Conservation (phyloP, 352 stramenopile genomes). For the Phytopythium kandeliae region DNA sequence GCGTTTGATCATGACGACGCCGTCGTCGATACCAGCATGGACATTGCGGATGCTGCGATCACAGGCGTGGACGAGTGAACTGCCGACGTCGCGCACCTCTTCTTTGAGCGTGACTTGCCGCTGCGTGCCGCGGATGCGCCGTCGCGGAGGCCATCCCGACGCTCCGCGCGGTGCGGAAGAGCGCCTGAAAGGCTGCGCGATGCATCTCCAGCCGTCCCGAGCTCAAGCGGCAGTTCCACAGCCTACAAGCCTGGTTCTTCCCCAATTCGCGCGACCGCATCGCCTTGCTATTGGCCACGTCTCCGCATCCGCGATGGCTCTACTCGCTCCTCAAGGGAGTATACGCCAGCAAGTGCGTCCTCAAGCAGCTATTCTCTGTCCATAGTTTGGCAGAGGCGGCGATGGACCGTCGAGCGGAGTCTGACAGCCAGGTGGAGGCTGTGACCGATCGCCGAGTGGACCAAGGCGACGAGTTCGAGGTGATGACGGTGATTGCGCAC, state of each 20-base stretch:
- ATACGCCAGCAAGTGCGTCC: conserved; percentile 1
- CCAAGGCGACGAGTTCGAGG: neutral
- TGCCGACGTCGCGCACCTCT: neutral
- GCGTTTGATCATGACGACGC: neutral
- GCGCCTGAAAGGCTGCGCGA: neutral
- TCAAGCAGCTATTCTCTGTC: conserved; percentile 1
- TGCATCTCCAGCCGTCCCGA: neutral
- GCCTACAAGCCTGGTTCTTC: neutral
- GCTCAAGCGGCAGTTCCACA: neutral
- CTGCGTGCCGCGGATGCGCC: neutral
- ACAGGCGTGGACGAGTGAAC: too few relatives aligned
- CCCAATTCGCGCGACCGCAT: neutral
- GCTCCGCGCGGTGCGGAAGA: neutral
- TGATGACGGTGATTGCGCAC: neutral
- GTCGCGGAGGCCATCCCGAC: neutral
- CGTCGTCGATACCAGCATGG: neutral
- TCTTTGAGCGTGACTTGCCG: neutral
- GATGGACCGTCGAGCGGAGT: neutral
- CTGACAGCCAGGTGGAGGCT: too few relatives aligned
- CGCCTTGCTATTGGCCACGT: neutral
- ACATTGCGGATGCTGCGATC: neutral
- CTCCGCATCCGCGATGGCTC: neutral
- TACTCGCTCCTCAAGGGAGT: neutral
- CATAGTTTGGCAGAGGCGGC: neutral
- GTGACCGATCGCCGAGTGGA: neutral